Evolutionary conservation across 1,284 basidiomycete genomes (phyloP), one percentile per base, ranked within the genome.

Genomic region (Ganoderma boninense): DNA sequence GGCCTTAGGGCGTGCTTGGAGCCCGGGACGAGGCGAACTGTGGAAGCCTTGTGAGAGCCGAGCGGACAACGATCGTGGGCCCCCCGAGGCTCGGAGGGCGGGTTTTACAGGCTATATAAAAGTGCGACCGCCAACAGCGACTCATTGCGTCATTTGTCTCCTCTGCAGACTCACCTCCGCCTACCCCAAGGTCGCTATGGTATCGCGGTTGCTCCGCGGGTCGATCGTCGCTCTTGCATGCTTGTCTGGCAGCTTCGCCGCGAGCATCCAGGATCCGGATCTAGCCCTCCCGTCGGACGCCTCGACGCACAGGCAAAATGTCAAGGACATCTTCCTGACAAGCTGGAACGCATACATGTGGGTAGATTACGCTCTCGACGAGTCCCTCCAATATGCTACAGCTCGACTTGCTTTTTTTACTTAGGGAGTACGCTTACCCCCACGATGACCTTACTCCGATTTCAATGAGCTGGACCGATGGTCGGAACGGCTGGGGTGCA

Each of bases 401-500:
- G n/a, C 35, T 23, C 8, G 0, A 35, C 26, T 23, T 26, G 6
- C 32, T 10, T n/a, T 11, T 11, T 8, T 4, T 10, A 26, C 16
- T 7, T 68, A 92, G 91, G 77, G 72, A 85, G 62, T 85, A 86
- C 71, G 91, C 92, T 0, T 91, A 85, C 77, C 87, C 89, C 4
- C 89, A 92, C 73, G 92, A 93, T 68, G 87, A 92, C 68, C 79
- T 93, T 23, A 80, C 81, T 7, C 91, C 90, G 0, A 73, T 90
- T 11, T 84, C 81, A 23, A 73, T 84, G 75, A 80, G 84, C 2
- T 89, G 84, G 71, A 79, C 77, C 10, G 90, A 93, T 74, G 83
- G 79, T 46, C 86, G 86, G 23, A 90, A 91, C 77, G 92, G 92
- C 18, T 93, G 91, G 90, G 91, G 90, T 35, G 91, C 91, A 23